phyloP scores from a whole-genome alignment of 2,329 filamentous ascomycete genomes.

The Fusarium sp. region DNA sequence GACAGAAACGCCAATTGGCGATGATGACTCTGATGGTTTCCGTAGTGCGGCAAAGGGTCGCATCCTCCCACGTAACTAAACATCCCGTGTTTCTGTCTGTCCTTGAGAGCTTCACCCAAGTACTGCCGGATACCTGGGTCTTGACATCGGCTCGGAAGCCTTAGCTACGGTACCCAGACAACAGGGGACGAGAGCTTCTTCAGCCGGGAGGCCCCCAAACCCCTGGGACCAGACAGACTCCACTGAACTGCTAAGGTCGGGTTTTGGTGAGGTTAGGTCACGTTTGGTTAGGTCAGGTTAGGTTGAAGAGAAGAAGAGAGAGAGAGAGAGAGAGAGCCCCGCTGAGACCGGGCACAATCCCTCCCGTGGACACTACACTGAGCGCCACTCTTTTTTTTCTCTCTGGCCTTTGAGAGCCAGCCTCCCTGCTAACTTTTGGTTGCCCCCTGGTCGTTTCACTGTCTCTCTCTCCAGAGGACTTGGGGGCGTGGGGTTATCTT shows the following conservation, averaged over 20 bases:
- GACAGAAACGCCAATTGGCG: neutral
- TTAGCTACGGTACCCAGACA: constrained; percentile 27
- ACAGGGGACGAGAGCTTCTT: constrained; percentile 31
- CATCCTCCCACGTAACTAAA: constrained; percentile 13
- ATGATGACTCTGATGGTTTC: constrained; percentile 1
- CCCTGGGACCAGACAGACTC: constrained; percentile 12
- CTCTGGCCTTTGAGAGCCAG: constrained; percentile 21
- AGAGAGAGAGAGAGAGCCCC: constrained; percentile 11
- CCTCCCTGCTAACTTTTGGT: constrained; percentile 5
- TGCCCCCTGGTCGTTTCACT: constrained; percentile 28
- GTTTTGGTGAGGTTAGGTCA: constrained; percentile 17
- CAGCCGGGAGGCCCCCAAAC: constrained; percentile 17
- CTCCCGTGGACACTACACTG: constrained; percentile 8
- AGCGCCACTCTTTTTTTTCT: constrained; percentile 22
- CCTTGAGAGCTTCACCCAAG: constrained; percentile 17
- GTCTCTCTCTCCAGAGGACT: neutral
- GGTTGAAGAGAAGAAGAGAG: neutral
- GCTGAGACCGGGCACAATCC: constrained; percentile 35
- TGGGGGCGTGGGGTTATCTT: constrained; percentile 37
- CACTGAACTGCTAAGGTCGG: constrained; percentile 26
- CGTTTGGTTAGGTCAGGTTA: neutral
- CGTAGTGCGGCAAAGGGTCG: constrained; percentile 28
- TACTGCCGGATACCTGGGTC: constrained; percentile 18
- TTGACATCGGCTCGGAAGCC: constrained; percentile 20
- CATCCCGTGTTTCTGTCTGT: neutral